Conservation (phyloP, 257 asterid species). For the Apocynum venetum region DNA sequence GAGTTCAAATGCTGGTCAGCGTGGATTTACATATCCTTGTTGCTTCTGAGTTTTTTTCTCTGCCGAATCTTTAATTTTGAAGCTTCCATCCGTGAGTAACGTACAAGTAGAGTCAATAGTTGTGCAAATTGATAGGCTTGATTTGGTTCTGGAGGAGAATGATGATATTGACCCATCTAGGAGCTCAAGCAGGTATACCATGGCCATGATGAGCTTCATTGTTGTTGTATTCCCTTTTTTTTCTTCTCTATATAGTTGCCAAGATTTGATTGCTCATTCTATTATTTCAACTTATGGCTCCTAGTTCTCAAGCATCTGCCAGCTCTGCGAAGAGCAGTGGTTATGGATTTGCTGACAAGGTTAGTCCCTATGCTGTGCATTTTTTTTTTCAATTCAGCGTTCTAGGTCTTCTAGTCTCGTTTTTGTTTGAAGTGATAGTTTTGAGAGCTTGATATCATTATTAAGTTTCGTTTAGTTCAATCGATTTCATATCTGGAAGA, state of each 20-base stretch:
- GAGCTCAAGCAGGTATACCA: slow-evolving; percentile 58
- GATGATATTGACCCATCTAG: slow-evolving; percentile 56
- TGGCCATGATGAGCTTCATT: slow-evolving; percentile 23
- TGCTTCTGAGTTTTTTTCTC: slow-evolving; percentile 14
- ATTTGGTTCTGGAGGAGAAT: slow-evolving; percentile 88
- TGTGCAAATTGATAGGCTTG: slow-evolving; percentile 87
- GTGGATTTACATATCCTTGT: background rate
- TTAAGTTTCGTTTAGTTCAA: background rate
- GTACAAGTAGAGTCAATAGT: slow-evolving; percentile 91
- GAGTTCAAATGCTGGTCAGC: background rate
- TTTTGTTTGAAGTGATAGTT: background rate
- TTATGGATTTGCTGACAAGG: slow-evolving; percentile 98
- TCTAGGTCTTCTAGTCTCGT: background rate
- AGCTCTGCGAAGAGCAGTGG: slow-evolving; percentile 67
- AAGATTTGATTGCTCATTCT: slow-evolving; percentile 19
- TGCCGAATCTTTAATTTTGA: slow-evolving; percentile 20
- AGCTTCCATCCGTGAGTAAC: slow-evolving; percentile 96
- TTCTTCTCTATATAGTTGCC: slow-evolving; percentile 6
- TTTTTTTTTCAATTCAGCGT: background rate
- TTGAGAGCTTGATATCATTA: background rate
- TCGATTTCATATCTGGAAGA: background rate
- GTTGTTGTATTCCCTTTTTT: background rate
- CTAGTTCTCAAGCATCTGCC: slow-evolving; percentile 52
- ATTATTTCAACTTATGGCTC: slow-evolving; percentile 16
- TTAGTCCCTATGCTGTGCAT: slow-evolving; percentile 29